These are phyloP conservation scores for Neopestalotiopsis sp. DNA, from an alignment of 2,329 filamentous ascomycete genomes.

Conservation along the genomic window DNA sequence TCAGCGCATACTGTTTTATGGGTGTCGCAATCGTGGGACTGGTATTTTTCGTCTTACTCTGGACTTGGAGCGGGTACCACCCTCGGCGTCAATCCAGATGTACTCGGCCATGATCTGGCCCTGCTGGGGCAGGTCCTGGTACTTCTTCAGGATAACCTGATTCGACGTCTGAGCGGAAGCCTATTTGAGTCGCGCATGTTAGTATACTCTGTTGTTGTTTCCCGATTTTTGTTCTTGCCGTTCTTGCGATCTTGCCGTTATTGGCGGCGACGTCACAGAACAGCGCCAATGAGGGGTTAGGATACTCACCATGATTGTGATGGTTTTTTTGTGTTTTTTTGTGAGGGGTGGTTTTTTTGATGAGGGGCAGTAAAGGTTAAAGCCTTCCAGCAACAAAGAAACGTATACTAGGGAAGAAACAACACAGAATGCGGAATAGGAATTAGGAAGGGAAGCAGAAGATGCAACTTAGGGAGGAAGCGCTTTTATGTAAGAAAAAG, in stretches of 20 bases:
- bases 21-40: background rate
- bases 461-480: background rate
- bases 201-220: background rate
- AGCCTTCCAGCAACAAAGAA: background rate
- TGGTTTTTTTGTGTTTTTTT: background rate
- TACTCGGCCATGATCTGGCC: conserved; percentile 92
- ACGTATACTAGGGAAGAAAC: background rate
- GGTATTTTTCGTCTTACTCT: conserved; percentile 70
- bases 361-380: background rate
- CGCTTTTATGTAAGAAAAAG: conserved; percentile 16
- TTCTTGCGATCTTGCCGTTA: background rate
- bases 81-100: conserved; percentile 86
- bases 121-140: conserved; percentile 88
- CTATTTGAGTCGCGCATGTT: background rate
- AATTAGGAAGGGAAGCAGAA: background rate
- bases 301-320: conserved; percentile 10
- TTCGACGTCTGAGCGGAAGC: background rate
- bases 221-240: too few species aligned
- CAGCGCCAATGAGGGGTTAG: background rate
- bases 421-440: background rate
- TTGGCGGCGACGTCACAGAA: background rate
- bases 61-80: conserved; percentile 90
- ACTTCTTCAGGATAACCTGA: conserved; percentile 69
- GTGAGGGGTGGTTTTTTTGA: background rate
- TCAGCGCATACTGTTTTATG: background rate